A percentile compares a stretch with the other conserved stretches of the same genome.
Evolutionary conservation across 176 grass and related monocot species (phyloP).

Genomic region (Canna indica): DNA sequence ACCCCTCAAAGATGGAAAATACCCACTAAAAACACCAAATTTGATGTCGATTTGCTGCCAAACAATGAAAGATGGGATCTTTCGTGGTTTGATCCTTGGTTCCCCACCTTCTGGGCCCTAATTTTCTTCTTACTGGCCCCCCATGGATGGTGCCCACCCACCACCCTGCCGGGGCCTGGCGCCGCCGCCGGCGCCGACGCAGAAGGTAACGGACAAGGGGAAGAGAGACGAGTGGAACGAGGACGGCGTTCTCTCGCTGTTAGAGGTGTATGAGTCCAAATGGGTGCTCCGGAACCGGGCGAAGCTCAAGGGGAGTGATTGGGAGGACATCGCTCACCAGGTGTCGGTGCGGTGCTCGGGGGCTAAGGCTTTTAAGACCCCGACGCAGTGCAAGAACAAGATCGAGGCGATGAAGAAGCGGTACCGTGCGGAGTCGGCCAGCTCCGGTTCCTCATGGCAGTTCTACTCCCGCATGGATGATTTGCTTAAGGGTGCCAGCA

Average conservation of each 20-base stretch:
- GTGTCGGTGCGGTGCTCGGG: conserved; percentile 51
- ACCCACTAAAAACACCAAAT: background rate
- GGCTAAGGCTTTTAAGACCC: conserved; percentile 45
- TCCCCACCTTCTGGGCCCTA: background rate
- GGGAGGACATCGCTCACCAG: conserved; percentile 69
- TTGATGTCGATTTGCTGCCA: background rate
- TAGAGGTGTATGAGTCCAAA: conserved; percentile 84
- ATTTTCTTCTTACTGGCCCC: background rate
- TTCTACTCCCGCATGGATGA: conserved; percentile 74
- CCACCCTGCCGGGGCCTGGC: conserved; percentile 14
- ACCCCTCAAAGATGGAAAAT: background rate
- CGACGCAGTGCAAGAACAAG: conserved; percentile 99
- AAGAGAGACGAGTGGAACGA: conserved; percentile 98
- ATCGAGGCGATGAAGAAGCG: conserved; percentile 98
- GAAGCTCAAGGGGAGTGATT: conserved; percentile 93
- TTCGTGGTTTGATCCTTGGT: background rate
- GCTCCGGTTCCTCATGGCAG: conserved; percentile 43
- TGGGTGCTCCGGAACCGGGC: conserved; percentile 84
- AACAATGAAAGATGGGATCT: background rate
- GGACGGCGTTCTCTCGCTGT: conserved; percentile 49
- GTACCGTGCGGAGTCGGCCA: conserved; percentile 61
- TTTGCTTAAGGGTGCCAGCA: conserved; percentile 39
- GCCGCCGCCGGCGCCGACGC: background rate
- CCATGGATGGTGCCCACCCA: conserved; percentile 41
- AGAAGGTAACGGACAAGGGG: conserved; percentile 28